Evolutionary conservation across 2,329 filamentous ascomycete genomes (phyloP), one percentile per base, ranked within the genome.

Genomic region (Trichoderma sp.): DNA sequence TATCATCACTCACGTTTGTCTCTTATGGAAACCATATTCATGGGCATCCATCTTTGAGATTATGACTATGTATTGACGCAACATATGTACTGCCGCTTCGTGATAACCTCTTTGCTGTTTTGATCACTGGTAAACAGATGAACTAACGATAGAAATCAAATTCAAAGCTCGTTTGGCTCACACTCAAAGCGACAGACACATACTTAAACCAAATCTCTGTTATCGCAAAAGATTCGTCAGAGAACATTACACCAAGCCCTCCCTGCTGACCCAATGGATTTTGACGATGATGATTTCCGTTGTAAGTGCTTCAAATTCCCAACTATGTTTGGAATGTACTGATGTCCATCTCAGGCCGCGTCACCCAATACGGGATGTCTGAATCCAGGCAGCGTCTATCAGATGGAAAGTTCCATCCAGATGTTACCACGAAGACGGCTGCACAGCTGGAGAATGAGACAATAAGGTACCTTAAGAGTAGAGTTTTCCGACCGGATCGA

Each of bases 381-480:
- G 47, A 72, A 23, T 76, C 75, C 23, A 71, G 58, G 55, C 4
- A 26, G 47, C n/a, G n/a, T 6, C 47, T 43, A 20, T 53, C 9
- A 23, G 11, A 13, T 13, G 20, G 11, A 23, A 12, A 12, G 11
- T 53, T 53, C 20, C 47, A 53, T 13, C 47, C 47, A 1, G 65
- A 72, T 6, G 75, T 76, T 32, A 75, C 75, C 6, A 39, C 26
- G 8, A 72, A 71, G 23, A 50, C 68, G 2, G 58, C 61, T 6
- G 47, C 47, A 3, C 53, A 74, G 32, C n/a, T 75, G 8, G 68
- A 73, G 13, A 11, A 15, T 9, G 39, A 61, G 2, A 9, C n/a
- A 12, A 36, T 53, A 2, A 13, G 17, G 3, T 11, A 53, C 7
- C 47, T 62, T 8, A 53, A 8, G 28, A 50, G 11, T 5, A 43